phyloP scores from a whole-genome alignment of 2,329 filamentous ascomycete genomes.

The Aspergillus pseudoterreus region DNA sequence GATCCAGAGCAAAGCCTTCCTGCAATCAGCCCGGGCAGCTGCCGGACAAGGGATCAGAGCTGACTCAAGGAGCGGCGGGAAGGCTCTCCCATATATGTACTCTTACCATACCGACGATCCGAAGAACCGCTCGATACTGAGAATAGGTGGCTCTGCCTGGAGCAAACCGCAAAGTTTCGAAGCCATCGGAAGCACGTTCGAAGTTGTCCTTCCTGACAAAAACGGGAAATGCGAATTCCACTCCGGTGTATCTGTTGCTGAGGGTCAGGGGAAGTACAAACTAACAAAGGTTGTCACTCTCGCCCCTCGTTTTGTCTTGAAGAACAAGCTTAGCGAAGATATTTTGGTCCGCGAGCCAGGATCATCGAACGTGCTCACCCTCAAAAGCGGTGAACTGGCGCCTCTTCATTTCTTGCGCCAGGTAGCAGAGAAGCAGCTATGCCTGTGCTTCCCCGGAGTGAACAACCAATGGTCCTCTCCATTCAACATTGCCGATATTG shows the following conservation, averaged over 20 bases:
- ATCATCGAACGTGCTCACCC: conserved; percentile 76
- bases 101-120: conserved; percentile 85
- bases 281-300: conserved; percentile 93
- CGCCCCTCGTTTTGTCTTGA: conserved; percentile 85
- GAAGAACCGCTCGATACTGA: conserved; percentile 83
- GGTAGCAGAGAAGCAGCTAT: conserved; percentile 79
- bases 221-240: conserved; percentile 78
- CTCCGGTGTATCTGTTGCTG: conserved; percentile 79
- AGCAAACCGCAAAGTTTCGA: conserved; percentile 98
- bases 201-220: conserved; percentile 75
- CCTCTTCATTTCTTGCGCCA: conserved; percentile 88
- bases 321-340: conserved; percentile 87
- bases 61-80: conserved; percentile 50
- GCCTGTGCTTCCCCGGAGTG: conserved; percentile 85
- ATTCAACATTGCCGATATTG: conserved; percentile 94
- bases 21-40: conserved; percentile 75
- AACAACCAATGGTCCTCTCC: conserved; percentile 98
- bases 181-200: conserved; percentile 87
- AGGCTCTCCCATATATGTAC: conserved; percentile 91
- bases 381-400: conserved; percentile 74
- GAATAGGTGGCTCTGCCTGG: conserved; percentile 87
- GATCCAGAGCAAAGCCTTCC: conserved; percentile 82
- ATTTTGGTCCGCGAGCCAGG: conserved; percentile 88
- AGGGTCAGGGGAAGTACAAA: conserved; percentile 96
- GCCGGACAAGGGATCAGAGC: conserved; percentile 72